Base-by-base conservation (phyloP, 1,284 basidiomycete species). In the Papiliotrema nemorosa region DNA sequence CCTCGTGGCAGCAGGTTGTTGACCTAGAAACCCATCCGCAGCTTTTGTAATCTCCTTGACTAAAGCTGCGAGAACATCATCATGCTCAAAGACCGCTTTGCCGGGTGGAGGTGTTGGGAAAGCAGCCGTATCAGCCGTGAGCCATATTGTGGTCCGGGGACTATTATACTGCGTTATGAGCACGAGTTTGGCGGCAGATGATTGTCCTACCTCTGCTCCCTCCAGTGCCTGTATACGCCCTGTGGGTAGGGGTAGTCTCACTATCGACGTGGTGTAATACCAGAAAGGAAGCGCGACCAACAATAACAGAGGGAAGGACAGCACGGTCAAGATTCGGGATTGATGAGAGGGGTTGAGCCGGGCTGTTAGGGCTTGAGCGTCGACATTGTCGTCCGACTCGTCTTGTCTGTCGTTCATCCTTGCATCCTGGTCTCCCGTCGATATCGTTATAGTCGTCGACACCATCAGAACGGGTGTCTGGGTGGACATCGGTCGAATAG, bases 191-290 rank as follows among this genome's bases (percentile, higher is more conserved):
- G 24, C 5, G 35, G 35, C 43, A 35, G 14, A 55, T 25, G 18
- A 14, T 34, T 38, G 14, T 20, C 55, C 64, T 51, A 42, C 64
- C 68, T 31, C 52, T 37, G 18, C 46, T 37, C n/a, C 43, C 40
- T 62, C 66, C n/a, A 70, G 48, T 5, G 53, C 76, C 37, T 74
- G 70, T 26, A 91, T 84, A 34, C 81, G 79, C 48, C 74, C 72
- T n/a, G 78, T 77, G 2, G 90, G 89, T 16, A 94, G 75, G 0
- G 84, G 77, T 14, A 87, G 79, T 26, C 90, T 81, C 67, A 90
- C 81, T 35, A 94, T 91, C 55, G 86, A 87, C 2, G 91, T 94
- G 21, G 87, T 85, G 41, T 78, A 79, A 88, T 88, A 94, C 91
- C 91, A 96, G 40, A 88, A 79, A 3, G 91, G 91, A 18, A 89